Conservation (phyloP, 2,329 filamentous ascomycete species). For the Paraphoma chrysanthemicola region DNA sequence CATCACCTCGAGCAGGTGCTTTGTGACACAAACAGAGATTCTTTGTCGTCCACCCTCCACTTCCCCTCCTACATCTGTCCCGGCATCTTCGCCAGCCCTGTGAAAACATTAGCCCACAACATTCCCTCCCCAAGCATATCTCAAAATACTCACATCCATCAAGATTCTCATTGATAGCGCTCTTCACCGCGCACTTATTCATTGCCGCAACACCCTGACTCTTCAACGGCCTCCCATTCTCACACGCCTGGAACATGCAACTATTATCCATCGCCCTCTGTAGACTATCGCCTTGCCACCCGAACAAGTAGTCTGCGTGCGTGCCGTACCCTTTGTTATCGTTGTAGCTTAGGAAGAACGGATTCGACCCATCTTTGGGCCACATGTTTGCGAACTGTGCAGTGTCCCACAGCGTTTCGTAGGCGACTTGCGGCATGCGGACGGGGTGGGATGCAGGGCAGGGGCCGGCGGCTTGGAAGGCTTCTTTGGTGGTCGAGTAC, state of each 20-base stretch:
- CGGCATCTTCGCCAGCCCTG: not conserved
- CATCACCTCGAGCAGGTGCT: too few species aligned
- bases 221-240: slow-evolving; percentile 27
- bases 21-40: too few species aligned
- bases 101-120: not conserved
- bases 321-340: slow-evolving; percentile 38
- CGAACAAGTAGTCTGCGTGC: slow-evolving; percentile 39
- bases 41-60: too few species aligned
- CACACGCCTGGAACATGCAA: slow-evolving; percentile 36
- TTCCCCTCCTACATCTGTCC: too few species aligned
- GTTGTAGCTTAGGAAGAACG: slow-evolving; percentile 32
- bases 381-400: slow-evolving; percentile 36
- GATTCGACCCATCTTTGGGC: slow-evolving; percentile 32
- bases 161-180: slow-evolving; percentile 26
- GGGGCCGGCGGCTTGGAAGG: slow-evolving; percentile 25
- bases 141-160: slow-evolving; percentile 32
- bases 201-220: slow-evolving; percentile 25
- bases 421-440: slow-evolving; percentile 34
- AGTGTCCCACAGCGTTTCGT: slow-evolving; percentile 41
- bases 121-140: too few species aligned
- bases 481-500: slow-evolving; percentile 30
- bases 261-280: slow-evolving; percentile 33
- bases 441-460: slow-evolving; percentile 34
- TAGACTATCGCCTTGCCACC: slow-evolving; percentile 37
- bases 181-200: slow-evolving; percentile 35